Evolutionary conservation across 2,329 filamentous ascomycete genomes (phyloP), one percentile per base, ranked within the genome.

Genomic region (Delphinella strobiligena): DNA sequence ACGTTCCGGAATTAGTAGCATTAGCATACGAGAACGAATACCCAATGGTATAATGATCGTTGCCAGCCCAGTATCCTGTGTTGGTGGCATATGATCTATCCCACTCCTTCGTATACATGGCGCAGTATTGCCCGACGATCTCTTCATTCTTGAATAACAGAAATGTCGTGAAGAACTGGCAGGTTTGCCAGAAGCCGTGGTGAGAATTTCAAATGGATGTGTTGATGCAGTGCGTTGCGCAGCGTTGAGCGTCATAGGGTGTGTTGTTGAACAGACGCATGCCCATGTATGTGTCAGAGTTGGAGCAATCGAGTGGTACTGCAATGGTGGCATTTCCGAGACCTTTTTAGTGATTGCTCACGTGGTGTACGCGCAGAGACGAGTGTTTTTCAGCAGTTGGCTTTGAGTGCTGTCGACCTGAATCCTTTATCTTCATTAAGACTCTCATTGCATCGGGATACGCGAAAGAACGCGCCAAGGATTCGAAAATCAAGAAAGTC

Each of bases 151-250:
- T 51, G 36, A 49, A 47, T 7, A 58, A 41, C 7, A 56, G 37
- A 38, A 57, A 57, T 3, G 55, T 54, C 33, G 58, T 56, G 46
- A 54, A 53, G 45, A 56, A 58, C 34, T 51, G 50, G 49, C 55
- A 60, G 10, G 49, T 57, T 47, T 47, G 34, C 12, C 17, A 30
- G 10, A 18, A 12, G 19, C 31, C 31, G 34, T 42, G 22, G n/a
- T 41, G 18, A n/a, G 30, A 15, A 9, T 40, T 37, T 34, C 41
- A 46, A 4, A 31, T 36, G 4, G 29, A 41, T 31, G 33, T 24
- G 17, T 37, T 41, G 9, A 35, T 29, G 33, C 41, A 58, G 22
- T 47, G 46, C 4, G 48, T 46, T 12, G 51, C 46, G 35, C 56
- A 59, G 10, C 51, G 42, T 14, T 41, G 37, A 15, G 50, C 44